These are phyloP conservation scores for Pterocarpus santalinus DNA, from an alignment of 306 rosid species.

Conservation along the genomic window DNA sequence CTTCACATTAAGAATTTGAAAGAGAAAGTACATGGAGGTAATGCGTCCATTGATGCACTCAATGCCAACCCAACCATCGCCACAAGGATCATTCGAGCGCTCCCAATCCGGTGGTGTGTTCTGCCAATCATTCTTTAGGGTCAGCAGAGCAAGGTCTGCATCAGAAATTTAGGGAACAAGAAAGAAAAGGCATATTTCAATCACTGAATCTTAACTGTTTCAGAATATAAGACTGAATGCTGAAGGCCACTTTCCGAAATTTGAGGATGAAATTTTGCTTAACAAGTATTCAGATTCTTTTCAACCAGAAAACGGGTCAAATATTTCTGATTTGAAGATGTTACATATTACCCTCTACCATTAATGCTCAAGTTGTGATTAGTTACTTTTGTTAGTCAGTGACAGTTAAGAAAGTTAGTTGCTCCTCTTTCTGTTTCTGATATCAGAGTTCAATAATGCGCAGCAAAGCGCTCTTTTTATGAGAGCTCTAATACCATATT, in stretches of 20 bases:
- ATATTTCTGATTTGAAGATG: too few relatives aligned
- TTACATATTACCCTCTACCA: too few relatives aligned
- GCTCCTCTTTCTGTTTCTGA: too few relatives aligned
- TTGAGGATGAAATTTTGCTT: neutral
- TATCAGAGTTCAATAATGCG: too few relatives aligned
- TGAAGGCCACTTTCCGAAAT: neutral
- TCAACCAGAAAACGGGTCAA: too few relatives aligned
- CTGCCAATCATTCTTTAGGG: conserved; percentile 39
- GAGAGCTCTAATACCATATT: too few relatives aligned
- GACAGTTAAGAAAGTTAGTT: too few relatives aligned
- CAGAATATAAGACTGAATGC: too few relatives aligned
- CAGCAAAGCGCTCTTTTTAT: too few relatives aligned
- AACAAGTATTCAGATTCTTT: neutral
- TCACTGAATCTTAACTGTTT: neutral
- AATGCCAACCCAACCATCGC: conserved; percentile 55
- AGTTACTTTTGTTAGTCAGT: too few relatives aligned
- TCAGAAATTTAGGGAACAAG: conserved; percentile 9
- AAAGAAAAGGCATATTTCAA: neutral
- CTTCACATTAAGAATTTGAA: conserved; percentile 18
- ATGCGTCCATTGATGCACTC: conserved; percentile 47
- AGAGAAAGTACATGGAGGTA: conserved; percentile 52
- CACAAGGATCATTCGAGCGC: conserved; percentile 53
- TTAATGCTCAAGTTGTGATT: too few relatives aligned
- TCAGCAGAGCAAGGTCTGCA: conserved; percentile 45
- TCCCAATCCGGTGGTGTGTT: conserved; percentile 53